These are phyloP conservation scores for Ophiosphaerella korrae DNA, from an alignment of 2,329 filamentous ascomycete species.

Conservation along the genomic window DNA sequence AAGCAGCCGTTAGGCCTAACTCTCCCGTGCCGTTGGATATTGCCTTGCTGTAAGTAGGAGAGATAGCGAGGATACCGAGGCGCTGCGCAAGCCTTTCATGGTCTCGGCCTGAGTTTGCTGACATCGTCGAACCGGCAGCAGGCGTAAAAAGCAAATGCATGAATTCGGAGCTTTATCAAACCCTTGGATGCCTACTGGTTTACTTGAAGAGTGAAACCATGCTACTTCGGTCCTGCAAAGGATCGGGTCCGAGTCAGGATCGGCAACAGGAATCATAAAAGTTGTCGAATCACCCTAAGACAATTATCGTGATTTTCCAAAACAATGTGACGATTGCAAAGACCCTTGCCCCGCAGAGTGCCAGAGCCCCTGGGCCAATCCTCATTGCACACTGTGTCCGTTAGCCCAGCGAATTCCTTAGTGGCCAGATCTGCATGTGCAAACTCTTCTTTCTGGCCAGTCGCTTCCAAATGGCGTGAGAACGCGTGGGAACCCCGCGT, in stretches of 20 bases:
- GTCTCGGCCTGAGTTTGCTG: neutral
- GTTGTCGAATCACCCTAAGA: neutral
- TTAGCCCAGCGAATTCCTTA: too few relatives aligned
- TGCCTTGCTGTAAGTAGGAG: neutral
- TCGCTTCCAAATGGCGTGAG: constrained; percentile 7
- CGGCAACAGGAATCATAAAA: constrained; percentile 17
- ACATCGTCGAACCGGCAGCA: neutral
- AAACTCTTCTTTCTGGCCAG: neutral
- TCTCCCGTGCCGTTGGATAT: constrained; percentile 20
- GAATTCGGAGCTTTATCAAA: constrained; percentile 9
- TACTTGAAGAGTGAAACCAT: constrained; percentile 12
- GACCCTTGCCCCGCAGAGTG: too few relatives aligned
- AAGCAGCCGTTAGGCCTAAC: constrained; percentile 18
- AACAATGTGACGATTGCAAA: neutral
- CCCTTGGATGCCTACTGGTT: constrained; percentile 2
- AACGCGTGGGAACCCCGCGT: constrained; percentile 9
- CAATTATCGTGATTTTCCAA: neutral
- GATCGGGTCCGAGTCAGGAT: constrained; percentile 22
- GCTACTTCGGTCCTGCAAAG: constrained; percentile 23
- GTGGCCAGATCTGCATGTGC: too few relatives aligned
- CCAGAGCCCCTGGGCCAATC: too few relatives aligned
- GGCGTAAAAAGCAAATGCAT: constrained; percentile 4
- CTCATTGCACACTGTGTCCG: too few relatives aligned
- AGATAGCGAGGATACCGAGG: neutral
- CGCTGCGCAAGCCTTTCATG: neutral